A percentile compares a stretch with the other conserved stretches of the same genome.
These are phyloP conservation scores for Thelephora ganbajun DNA, from an alignment of 768 basidiomycete species.

Conservation along the genomic window DNA sequence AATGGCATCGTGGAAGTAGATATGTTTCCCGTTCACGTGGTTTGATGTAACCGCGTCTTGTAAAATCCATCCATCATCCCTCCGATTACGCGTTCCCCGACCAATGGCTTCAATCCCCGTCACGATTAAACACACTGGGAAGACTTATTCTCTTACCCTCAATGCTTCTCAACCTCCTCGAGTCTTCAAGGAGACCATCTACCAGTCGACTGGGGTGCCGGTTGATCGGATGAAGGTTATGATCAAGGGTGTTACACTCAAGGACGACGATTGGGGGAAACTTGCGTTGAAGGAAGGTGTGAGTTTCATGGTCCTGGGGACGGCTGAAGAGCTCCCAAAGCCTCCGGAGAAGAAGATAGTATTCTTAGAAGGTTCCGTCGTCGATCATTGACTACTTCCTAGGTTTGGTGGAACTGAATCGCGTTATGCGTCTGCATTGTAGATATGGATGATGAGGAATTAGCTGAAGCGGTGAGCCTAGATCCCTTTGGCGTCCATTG, in stretches of 20 bases:
- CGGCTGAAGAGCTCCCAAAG: slow-evolving; percentile 84
- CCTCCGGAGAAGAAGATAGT: slow-evolving; percentile 66
- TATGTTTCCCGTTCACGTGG: no score
- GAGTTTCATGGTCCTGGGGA: slow-evolving; percentile 86
- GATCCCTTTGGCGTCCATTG: neutral
- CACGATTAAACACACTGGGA: slow-evolving; percentile 83
- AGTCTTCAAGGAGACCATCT: slow-evolving; percentile 75
- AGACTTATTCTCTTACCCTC: slow-evolving; percentile 54
- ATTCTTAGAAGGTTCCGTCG: slow-evolving; percentile 66
- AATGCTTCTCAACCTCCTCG: slow-evolving; percentile 56
- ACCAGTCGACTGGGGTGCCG: slow-evolving; percentile 74
- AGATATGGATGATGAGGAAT: slow-evolving; percentile 75
- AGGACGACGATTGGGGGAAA: slow-evolving; percentile 74
- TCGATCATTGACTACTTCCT: neutral
- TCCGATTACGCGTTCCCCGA: neutral
- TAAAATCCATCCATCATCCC: neutral
- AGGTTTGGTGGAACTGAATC: slow-evolving; percentile 8
- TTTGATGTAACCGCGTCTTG: no score
- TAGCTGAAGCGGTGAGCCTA: slow-evolving; percentile 61
- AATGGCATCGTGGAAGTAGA: no score
- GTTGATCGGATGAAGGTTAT: slow-evolving; percentile 94
- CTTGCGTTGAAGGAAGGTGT: slow-evolving; percentile 80
- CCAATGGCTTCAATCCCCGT: slow-evolving; percentile 60
- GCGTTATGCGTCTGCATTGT: slow-evolving; percentile 11
- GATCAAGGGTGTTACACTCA: slow-evolving; percentile 84